Conservation (phyloP, 495 filamentous ascomycete genomes). For the Parathielavia hyrcaniae region DNA sequence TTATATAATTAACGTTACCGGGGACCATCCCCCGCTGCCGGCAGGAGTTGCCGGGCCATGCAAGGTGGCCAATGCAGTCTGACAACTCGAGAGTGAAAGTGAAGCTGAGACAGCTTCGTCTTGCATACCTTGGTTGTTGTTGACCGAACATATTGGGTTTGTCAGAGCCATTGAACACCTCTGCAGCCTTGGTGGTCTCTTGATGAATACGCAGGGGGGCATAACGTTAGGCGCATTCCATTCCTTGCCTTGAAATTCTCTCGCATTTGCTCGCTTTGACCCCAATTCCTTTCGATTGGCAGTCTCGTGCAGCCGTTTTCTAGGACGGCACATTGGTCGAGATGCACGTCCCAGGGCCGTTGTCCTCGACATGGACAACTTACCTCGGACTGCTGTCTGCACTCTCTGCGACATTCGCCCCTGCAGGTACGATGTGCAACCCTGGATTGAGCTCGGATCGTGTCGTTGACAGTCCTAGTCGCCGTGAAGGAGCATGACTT, state of each 20-base stretch:
- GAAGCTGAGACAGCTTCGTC: slow-evolving; percentile 16
- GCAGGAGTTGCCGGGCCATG: not conserved
- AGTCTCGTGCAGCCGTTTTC: not conserved
- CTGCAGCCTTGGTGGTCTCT: slow-evolving; percentile 22
- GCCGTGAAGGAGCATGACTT: slow-evolving; percentile 92
- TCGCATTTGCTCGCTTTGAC: slow-evolving; percentile 13
- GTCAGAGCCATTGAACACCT: slow-evolving; percentile 12
- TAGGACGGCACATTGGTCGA: slow-evolving; percentile 15
- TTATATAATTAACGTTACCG: too few species aligned
- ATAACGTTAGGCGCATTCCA: slow-evolving; percentile 10
- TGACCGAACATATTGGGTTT: not conserved
- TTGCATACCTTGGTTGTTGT: not conserved
- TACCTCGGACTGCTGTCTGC: slow-evolving; percentile 44
- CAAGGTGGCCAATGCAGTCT: slow-evolving; percentile 21
- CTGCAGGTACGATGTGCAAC: slow-evolving; percentile 41
- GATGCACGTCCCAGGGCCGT: slow-evolving; percentile 41
- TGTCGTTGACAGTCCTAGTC: slow-evolving; percentile 41
- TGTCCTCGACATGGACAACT: slow-evolving; percentile 51
- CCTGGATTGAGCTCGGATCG: not conserved
- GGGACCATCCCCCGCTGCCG: not conserved
- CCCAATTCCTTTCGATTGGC: not conserved
- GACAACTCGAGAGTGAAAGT: not conserved
- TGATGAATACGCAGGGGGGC: slow-evolving; percentile 15
- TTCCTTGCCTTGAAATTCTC: slow-evolving; percentile 10
- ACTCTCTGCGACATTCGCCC: slow-evolving; percentile 41